Base-by-base conservation (phyloP, 2,329 filamentous ascomycete species). In the Sporothrix pseudoabietina region DNA sequence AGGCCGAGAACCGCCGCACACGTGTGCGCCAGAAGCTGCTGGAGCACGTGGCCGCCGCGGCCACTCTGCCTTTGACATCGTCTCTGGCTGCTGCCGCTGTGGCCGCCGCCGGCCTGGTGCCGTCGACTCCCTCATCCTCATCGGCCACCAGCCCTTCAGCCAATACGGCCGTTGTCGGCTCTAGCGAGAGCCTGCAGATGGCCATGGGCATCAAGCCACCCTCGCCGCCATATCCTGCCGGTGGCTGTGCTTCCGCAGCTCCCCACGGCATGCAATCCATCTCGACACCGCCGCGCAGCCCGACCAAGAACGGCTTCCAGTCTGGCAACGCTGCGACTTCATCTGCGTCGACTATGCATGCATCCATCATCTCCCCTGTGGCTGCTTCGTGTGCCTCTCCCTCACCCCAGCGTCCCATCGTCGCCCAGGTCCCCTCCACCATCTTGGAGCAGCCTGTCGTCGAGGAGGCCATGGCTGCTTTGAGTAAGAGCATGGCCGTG, bases 1-100 rank as follows among this genome's bases (percentile, higher is more conserved):
- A 91, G 75, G 91, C 92, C 10, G 92, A 95, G 80, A 93, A 94
- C 79, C 86, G 92, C 78, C 89, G 92, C 55, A 90, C 89, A 19
- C 87, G 91, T 7, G 89, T 95, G 61, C 88, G 92, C 52, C 92
- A 94, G 79, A 95, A 94, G 84, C 84, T 95, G 14, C 86, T 95
- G 3, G 92, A 95, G 81, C 92, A 95, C 78, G 90, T 94, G 71
- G 92, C 92, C 65, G 92, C 91, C 19, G 91, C 92, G 2, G 83
- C 88, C 70, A 88, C 87, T 7, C 83, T 91, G 14, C 65, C 68
- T 9, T 35, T 75, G 75, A 77, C 61, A 75, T 68, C 74, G 32
- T 66, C 77, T 71, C 12, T 71, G 35, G 71, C 71, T 2, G 70
- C 66, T 9, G 66, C 59, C 2, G 69, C 70, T 0, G 69, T 69